A percentile compares a stretch with the other conserved stretches of the same genome.
Conservation (phyloP, 495 filamentous ascomycete genomes). For the Paragyromitra xinjiangensis region DNA sequence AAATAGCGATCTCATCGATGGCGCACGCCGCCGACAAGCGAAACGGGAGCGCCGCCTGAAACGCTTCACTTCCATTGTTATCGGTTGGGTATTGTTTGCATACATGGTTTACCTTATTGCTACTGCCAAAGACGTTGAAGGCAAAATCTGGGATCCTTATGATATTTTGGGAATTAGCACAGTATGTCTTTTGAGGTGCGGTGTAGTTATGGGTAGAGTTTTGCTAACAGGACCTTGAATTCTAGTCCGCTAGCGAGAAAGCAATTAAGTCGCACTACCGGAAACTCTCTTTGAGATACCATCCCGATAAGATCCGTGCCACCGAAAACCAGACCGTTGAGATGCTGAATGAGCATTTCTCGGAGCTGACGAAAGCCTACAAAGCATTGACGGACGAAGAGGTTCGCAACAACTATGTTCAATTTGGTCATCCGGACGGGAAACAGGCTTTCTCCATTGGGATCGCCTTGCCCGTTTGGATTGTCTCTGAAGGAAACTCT, state of each 20-base stretch:
- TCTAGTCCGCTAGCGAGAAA: slow-evolving; percentile 81
- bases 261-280: slow-evolving; percentile 90
- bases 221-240: slow-evolving; percentile 43
- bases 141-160: slow-evolving; percentile 89
- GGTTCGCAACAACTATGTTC: slow-evolving; percentile 91
- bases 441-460: slow-evolving; percentile 98
- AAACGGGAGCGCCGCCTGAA: slow-evolving; percentile 89
- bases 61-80: slow-evolving; percentile 76
- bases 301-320: slow-evolving; percentile 88
- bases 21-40: slow-evolving; percentile 85
- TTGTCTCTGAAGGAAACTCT: slow-evolving; percentile 89
- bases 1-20: slow-evolving; percentile 83
- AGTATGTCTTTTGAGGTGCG: slow-evolving; percentile 62
- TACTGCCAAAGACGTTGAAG: slow-evolving; percentile 61
- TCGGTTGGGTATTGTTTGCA: slow-evolving; percentile 85
- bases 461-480: slow-evolving; percentile 92
- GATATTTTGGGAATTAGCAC: slow-evolving; percentile 86
- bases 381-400: slow-evolving; percentile 97
- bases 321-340: slow-evolving; percentile 90
- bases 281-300: slow-evolving; percentile 81
- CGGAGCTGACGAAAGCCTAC: slow-evolving; percentile 95
- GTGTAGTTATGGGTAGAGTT: slow-evolving; percentile 24
- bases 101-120: slow-evolving; percentile 92
- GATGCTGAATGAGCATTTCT: slow-evolving; percentile 82
- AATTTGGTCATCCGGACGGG: slow-evolving; percentile 95